These are phyloP conservation scores for Oryza glaberrima DNA, from an alignment of 176 grass and related monocot species.

Conservation along the genomic window DNA sequence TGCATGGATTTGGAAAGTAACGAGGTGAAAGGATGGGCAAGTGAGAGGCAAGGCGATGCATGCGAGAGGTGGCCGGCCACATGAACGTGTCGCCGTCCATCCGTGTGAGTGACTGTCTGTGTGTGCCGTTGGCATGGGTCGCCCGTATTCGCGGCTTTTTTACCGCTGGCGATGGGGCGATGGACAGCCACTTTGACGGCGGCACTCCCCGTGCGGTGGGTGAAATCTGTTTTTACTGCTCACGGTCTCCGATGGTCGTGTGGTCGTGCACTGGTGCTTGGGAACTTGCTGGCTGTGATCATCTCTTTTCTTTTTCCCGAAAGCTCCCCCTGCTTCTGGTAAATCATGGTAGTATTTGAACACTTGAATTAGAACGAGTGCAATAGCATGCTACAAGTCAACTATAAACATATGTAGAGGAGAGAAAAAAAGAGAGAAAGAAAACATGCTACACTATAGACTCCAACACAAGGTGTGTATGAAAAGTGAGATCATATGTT, in stretches of 20 bases:
- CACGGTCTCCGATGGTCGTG: background rate
- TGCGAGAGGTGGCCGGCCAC: background rate
- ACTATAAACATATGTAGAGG: too few species aligned
- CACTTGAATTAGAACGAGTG: too few species aligned
- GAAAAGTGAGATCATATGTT: too few species aligned
- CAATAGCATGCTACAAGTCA: too few species aligned
- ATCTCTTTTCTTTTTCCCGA: too few species aligned
- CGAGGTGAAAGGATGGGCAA: background rate
- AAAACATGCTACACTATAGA: too few species aligned
- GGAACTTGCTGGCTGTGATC: too few species aligned
- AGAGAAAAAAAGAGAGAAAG: too few species aligned
- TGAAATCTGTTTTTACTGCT: background rate
- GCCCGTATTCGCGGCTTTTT: background rate
- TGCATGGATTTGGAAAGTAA: background rate
- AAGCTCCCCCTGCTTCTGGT: too few species aligned
- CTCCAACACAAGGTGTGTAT: too few species aligned
- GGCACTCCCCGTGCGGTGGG: background rate
- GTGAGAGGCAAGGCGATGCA: too few species aligned
- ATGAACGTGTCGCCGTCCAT: slow-evolving; percentile 9
- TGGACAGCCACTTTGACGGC: background rate
- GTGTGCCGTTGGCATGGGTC: background rate
- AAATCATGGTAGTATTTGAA: too few species aligned
- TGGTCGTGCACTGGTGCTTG: background rate
- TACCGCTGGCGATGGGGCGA: background rate
- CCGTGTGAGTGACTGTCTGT: background rate